Evolutionary conservation across 2,329 filamentous ascomycete genomes (phyloP), one percentile per base, ranked within the genome.

Genomic region (Penicillium sp.): DNA sequence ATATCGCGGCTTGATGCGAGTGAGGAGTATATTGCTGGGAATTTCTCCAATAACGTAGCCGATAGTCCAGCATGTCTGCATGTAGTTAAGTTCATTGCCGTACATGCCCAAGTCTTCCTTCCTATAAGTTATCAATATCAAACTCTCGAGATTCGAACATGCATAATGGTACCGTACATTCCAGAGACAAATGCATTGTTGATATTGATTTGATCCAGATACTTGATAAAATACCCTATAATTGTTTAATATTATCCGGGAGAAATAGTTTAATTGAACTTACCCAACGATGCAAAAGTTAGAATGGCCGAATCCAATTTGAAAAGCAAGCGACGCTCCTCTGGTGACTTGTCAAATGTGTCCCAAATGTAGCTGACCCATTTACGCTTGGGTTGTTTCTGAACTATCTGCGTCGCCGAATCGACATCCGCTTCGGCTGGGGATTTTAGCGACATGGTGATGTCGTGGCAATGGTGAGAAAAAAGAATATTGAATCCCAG

Each of bases 41-140:
- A 83, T 75, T 55, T 82, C 73, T 3, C 79, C 80, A 49, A 87
- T 75, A 0, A 84, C 81, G 61, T 88, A 88, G 9, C 85, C 85
- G 0, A 83, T 78, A 0, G 82, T 86, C 77, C 84, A 88, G 29
- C 78, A 80, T 0, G 83, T 80, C 50, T 83, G 76, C 72, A 82
- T 80, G 53, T 80, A 81, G 52, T 85, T 84, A 33, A 85, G 73
- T 55, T 86, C 73, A 60, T 86, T 85, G 1, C 78, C 77, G 45
- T 81, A 78, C 21, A 86, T 69, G 2, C 73, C 66, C 0, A 85
- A 70, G 53, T 85, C 82, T 62, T 83, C 80, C 66, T 83, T 78
- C 81, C 76, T 78, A 19, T 13, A 4, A 27, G 36, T 39, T 12
- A 42, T 59, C n/a, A 49, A 21, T 36, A 61, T 38, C 8, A 38